Evolutionary conservation across 2,329 filamentous ascomycete genomes (phyloP).

Genomic region (Pseudogymnoascus destructans): DNA sequence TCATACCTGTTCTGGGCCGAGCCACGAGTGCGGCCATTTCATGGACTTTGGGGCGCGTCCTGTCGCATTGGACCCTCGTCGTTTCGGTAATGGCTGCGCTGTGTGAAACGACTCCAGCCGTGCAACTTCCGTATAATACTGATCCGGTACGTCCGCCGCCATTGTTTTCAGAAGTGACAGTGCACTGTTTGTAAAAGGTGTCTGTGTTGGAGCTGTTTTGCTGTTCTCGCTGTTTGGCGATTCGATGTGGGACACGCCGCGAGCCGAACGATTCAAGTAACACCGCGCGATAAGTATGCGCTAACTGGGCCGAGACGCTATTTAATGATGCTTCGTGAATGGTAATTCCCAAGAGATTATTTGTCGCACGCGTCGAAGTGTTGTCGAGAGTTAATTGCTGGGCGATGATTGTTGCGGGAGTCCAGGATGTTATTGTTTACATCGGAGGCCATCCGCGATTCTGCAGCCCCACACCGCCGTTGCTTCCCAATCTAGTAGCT

Average conservation of each 20-base stretch:
- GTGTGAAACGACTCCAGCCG: slow-evolving; percentile 70
- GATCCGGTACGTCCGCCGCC: slow-evolving; percentile 29
- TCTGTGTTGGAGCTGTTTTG: neutral
- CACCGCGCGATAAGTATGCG: neutral
- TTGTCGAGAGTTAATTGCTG: slow-evolving; percentile 2
- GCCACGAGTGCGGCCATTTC: slow-evolving; percentile 67
- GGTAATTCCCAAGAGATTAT: neutral
- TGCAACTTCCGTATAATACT: slow-evolving; percentile 53
- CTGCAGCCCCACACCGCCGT: slow-evolving; percentile 4
- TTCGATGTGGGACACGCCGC: neutral
- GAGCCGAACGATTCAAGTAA: neutral
- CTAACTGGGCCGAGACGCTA: neutral
- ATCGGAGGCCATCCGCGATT: slow-evolving; percentile 1
- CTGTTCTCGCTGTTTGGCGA: neutral
- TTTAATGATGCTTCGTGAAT: neutral
- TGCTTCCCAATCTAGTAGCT: slow-evolving; percentile 2
- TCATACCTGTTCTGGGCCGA: slow-evolving; percentile 49
- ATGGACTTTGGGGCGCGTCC: slow-evolving; percentile 43
- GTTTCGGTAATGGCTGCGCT: slow-evolving; percentile 49
- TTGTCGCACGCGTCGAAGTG: neutral
- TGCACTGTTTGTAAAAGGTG: neutral
- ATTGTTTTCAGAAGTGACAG: neutral
- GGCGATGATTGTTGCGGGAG: neutral
- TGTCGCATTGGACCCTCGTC: slow-evolving; percentile 53
- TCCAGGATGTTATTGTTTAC: slow-evolving; percentile 8